Percentiles rank a stretch among this genome's conserved stretches.
phyloP scores from a whole-genome alignment of 208 protist species.

The Wallacemonas sp. region DNA sequence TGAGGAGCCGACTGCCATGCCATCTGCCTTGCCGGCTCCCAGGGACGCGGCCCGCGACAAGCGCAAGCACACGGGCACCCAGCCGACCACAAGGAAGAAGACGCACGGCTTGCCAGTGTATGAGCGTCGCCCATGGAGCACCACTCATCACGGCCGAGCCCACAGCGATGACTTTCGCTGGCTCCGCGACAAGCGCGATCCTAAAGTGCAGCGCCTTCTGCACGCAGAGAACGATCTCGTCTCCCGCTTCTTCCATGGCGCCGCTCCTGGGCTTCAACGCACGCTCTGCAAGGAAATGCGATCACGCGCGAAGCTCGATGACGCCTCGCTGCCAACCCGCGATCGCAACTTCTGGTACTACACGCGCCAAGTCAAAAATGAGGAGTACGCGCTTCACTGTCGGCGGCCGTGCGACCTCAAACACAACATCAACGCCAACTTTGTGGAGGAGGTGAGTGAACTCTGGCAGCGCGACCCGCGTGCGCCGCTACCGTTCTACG shows the following conservation, averaged over 20 bases:
- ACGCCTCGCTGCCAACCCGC: slow-evolving; percentile 50
- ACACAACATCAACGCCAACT: slow-evolving; percentile 26
- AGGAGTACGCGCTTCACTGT: slow-evolving; percentile 59
- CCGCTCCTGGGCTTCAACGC: slow-evolving; percentile 15
- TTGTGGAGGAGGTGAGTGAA: slow-evolving; percentile 43
- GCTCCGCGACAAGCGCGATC: slow-evolving; percentile 40
- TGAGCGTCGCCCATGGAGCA: background rate
- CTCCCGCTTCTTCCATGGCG: slow-evolving; percentile 35
- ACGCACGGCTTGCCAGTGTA: background rate
- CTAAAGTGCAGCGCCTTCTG: slow-evolving; percentile 40
- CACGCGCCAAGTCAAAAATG: slow-evolving; percentile 45
- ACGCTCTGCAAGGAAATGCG: slow-evolving; percentile 59
- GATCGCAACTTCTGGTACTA: slow-evolving; percentile 80
- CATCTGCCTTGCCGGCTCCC: no score
- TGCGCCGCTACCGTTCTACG: slow-evolving; percentile 46
- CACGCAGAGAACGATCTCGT: slow-evolving; percentile 48
- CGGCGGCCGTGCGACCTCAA: slow-evolving; percentile 36
- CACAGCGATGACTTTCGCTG: slow-evolving; percentile 58
- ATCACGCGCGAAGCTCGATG: slow-evolving; percentile 37
- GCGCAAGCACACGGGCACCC: no score
- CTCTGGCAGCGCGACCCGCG: slow-evolving; percentile 33
- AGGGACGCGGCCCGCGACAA: no score
- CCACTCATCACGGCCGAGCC: slow-evolving; percentile 41
- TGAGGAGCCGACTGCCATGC: no score
- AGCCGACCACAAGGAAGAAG: no score